Evolutionary conservation across 345 rosid species (phyloP).

Genomic region (Noccaea caerulescens): DNA sequence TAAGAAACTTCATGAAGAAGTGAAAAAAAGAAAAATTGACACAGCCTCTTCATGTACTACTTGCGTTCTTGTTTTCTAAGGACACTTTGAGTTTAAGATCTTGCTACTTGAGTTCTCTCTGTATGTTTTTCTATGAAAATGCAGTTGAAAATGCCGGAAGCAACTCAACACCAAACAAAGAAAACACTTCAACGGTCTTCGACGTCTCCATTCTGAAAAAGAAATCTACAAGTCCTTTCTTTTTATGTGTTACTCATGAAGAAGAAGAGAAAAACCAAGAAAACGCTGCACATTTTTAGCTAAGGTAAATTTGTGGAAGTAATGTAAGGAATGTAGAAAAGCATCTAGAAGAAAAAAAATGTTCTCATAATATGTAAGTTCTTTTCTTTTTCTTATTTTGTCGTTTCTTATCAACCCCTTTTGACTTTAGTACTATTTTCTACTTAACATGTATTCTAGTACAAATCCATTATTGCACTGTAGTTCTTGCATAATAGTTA

Average conservation of each 20-base stretch:
- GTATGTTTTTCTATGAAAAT: constrained; percentile 24
- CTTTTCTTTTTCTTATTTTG: constrained; percentile 22
- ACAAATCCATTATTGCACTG: constrained; percentile 1
- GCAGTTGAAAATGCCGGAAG: constrained; percentile 53
- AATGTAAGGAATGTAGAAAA: constrained; percentile 23
- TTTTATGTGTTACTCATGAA: constrained; percentile 4
- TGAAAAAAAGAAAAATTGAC: neutral
- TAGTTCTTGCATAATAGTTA: neutral
- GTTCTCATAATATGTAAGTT: too few relatives aligned
- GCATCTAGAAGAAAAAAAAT: neutral
- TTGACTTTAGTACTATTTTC: constrained; percentile 33
- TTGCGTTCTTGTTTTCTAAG: neutral
- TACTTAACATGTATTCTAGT: constrained; percentile 11
- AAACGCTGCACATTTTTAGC: constrained; percentile 32
- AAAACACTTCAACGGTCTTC: constrained; percentile 57
- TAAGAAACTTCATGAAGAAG: constrained; percentile 5
- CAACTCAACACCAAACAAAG: constrained; percentile 51
- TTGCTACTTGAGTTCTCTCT: constrained; percentile 9
- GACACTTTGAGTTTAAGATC: constrained; percentile 14
- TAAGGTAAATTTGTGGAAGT: constrained; percentile 27
- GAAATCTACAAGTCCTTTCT: constrained; percentile 19
- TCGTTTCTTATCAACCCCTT: constrained; percentile 28
- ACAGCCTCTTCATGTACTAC: neutral
- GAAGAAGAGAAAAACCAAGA: constrained; percentile 5
- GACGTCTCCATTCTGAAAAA: constrained; percentile 75